phyloP scores from a whole-genome alignment of 352 stramenopile genomes.

The Pythium dissimile region DNA sequence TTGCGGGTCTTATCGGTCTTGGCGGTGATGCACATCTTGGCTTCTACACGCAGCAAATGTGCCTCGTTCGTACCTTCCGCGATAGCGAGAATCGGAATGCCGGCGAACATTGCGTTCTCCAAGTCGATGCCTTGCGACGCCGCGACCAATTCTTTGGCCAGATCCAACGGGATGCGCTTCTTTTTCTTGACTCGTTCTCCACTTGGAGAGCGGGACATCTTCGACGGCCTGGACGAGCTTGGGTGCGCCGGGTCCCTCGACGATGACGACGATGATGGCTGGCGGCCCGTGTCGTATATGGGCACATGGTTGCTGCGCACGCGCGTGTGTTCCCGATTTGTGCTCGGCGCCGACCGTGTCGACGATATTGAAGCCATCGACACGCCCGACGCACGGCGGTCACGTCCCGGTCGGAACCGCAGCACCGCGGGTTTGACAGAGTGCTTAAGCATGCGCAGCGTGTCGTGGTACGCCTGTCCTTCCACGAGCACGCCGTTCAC shows the following conservation, averaged over 20 bases:
- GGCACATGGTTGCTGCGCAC: slow-evolving; percentile 47
- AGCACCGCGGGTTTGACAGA: slow-evolving; percentile 80
- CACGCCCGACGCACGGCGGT: slow-evolving; percentile 57
- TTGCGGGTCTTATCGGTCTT: slow-evolving; percentile 38
- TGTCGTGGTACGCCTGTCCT: slow-evolving; percentile 79
- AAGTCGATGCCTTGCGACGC: slow-evolving; percentile 73
- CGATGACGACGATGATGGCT: background rate
- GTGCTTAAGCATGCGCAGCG: slow-evolving; percentile 84
- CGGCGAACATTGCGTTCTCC: slow-evolving; percentile 63
- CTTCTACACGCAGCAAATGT: slow-evolving; percentile 75
- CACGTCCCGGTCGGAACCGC: slow-evolving; percentile 65
- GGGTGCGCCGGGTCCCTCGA: background rate
- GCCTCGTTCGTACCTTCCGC: slow-evolving; percentile 75
- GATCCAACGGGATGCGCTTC: slow-evolving; percentile 77
- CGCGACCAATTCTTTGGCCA: slow-evolving; percentile 76
- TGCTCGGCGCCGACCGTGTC: slow-evolving; percentile 53
- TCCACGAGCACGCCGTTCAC: slow-evolving; percentile 83
- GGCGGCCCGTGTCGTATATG: slow-evolving; percentile 40
- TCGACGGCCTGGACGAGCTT: background rate
- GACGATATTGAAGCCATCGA: slow-evolving; percentile 36
- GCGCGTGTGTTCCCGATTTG: slow-evolving; percentile 34
- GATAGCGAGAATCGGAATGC: slow-evolving; percentile 68
- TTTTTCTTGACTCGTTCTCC: slow-evolving; percentile 60
- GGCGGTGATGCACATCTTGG: slow-evolving; percentile 72
- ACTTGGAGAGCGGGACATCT: slow-evolving; percentile 11